Percentiles rank a stretch among this genome's conserved stretches.
These are phyloP conservation scores for Saccharomycopsis sp. DNA, from an alignment of 805 yeast species.

Conservation along the genomic window DNA sequence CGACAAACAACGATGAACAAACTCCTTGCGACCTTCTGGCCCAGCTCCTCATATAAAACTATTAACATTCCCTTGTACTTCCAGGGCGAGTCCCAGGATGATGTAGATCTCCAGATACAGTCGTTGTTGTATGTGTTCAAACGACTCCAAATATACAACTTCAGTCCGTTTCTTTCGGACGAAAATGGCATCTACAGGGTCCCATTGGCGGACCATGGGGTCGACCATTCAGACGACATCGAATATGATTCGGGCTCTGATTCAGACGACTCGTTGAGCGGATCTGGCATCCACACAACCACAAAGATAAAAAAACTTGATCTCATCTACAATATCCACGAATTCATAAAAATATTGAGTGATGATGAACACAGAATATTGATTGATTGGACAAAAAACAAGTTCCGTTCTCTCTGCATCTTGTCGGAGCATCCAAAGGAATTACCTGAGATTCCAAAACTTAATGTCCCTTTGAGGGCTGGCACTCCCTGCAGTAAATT, in stretches of 20 bases:
- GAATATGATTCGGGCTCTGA: neutral
- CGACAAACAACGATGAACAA: neutral
- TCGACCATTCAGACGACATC: neutral
- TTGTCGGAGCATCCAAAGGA: slow-evolving; percentile 44
- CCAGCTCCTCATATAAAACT: slow-evolving; percentile 11
- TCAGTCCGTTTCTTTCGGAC: slow-evolving; percentile 37
- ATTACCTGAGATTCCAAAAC: slow-evolving; percentile 27
- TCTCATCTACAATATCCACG: slow-evolving; percentile 42
- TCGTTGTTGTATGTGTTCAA: slow-evolving; percentile 53
- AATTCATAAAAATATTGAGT: slow-evolving; percentile 37
- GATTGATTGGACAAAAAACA: slow-evolving; percentile 61
- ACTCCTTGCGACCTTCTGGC: neutral
- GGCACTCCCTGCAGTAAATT: slow-evolving; percentile 23
- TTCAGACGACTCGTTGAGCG: slow-evolving; percentile 20
- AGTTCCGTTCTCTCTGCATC: slow-evolving; percentile 55
- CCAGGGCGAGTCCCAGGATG: slow-evolving; percentile 45
- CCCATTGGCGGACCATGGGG: slow-evolving; percentile 4
- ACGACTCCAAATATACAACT: slow-evolving; percentile 39
- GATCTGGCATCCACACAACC: slow-evolving; percentile 19
- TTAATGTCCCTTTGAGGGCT: slow-evolving; percentile 19
- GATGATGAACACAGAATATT: slow-evolving; percentile 58
- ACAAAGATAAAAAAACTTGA: slow-evolving; percentile 38
- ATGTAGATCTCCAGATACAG: slow-evolving; percentile 55
- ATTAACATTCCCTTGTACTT: slow-evolving; percentile 44
- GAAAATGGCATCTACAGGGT: slow-evolving; percentile 26